phyloP scores from a whole-genome alignment of 805 yeast genomes.

The Wickerhamiella kurtzmanii region DNA sequence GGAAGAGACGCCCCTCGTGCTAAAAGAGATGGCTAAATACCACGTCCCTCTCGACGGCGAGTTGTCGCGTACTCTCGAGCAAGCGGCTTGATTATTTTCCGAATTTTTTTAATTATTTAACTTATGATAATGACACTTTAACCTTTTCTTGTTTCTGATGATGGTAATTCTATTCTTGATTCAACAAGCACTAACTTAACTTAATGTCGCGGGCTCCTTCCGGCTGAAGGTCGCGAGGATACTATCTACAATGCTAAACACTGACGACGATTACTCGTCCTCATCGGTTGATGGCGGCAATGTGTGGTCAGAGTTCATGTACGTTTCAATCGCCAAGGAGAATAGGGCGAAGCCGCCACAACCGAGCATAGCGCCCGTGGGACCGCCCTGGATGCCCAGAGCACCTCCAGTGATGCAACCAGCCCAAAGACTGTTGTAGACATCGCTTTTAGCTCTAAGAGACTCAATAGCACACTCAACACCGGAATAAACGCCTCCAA shows the following conservation, averaged over 20 bases:
- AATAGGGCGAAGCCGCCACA: conserved; percentile 98
- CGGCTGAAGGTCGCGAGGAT: no score
- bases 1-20: conserved; percentile 22
- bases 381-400: conserved; percentile 82
- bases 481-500: conserved; percentile 83
- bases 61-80: conserved; percentile 18
- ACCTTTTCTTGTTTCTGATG: background rate
- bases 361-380: conserved; percentile 79
- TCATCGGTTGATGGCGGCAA: conserved; percentile 83
- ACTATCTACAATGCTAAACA: background rate
- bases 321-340: conserved; percentile 55
- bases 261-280: conserved; percentile 30
- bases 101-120: no score
- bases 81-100: background rate
- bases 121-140: background rate
- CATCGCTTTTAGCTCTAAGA: conserved; percentile 76
- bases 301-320: conserved; percentile 70
- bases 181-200: no score
- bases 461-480: conserved; percentile 86
- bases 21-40: conserved; percentile 24
- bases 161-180: no score
- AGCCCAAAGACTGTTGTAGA: conserved; percentile 81
- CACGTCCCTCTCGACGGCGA: conserved; percentile 20
- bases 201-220: no score
- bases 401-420: conserved; percentile 98